Conservation (phyloP, 169 alveolate species). For the Plasmodium cynomolgi region DNA sequence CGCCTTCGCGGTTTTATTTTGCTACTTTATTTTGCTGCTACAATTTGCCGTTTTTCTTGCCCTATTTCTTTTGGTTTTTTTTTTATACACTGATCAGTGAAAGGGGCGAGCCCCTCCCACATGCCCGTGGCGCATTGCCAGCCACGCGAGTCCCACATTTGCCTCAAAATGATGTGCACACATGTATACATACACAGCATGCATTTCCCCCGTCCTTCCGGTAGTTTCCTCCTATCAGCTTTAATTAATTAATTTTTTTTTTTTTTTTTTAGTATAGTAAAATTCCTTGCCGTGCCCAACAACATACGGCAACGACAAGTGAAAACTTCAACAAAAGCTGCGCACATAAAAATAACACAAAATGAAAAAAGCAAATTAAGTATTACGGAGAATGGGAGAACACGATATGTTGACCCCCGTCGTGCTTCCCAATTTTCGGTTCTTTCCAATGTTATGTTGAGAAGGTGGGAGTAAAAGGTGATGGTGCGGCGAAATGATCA, state of each 20-base stretch:
- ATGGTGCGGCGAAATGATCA: background rate
- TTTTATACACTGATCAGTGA: background rate
- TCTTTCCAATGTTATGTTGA: background rate
- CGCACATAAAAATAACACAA: background rate
- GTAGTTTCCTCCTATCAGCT: background rate
- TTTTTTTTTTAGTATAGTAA: background rate
- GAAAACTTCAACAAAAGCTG: background rate
- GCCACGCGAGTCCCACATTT: background rate
- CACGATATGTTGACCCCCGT: background rate
- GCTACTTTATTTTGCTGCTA: background rate
- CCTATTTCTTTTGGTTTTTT: background rate
- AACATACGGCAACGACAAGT: background rate
- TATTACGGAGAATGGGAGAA: background rate
- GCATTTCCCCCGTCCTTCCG: background rate
- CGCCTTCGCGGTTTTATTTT: background rate
- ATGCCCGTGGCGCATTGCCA: background rate
- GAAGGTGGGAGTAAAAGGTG: background rate
- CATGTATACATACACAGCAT: background rate
- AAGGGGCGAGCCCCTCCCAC: background rate
- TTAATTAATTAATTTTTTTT: background rate
- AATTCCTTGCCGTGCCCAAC: background rate
- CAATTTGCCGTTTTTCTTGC: background rate
- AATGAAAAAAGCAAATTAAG: background rate
- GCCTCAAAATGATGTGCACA: background rate
- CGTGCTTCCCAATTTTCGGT: background rate